Evolutionary conservation across 2,329 filamentous ascomycete genomes (phyloP), one percentile per base, ranked within the genome.

Genomic region (Aspergillus quadrilineatus): DNA sequence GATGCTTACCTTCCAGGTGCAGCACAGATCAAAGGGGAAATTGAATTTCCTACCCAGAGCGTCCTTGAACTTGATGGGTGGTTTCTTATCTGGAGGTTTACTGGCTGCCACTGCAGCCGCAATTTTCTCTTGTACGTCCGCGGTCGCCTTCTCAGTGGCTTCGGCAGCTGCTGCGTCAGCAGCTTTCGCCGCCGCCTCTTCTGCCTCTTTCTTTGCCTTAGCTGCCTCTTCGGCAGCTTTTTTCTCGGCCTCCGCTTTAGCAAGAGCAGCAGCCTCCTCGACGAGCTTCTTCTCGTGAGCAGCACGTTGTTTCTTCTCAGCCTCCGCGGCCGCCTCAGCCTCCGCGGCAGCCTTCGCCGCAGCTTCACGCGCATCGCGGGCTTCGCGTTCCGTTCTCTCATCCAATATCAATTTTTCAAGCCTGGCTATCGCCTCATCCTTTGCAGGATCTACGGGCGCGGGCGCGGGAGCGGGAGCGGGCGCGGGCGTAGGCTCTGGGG

Each of bases 1-100:
- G 4, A 34, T 34, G 30, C 85, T 70, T 84, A 92, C 89, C 78
- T 81, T 79, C 91, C 91, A 95, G 2, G 87, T 94, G 67, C 86
- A 85, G 73, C 92, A 96, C 30, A 95, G 73, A 61, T 92, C 85
- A 75, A 88, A 96, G 1, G 92, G 92, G 68, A 97, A 96, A 74
- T 86, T 94, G 72, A 95, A 97, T 73, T 95, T 96, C 63, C 92
- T 84, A 32, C 90, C 90, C 14, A 97, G 86, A 0, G 92, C 92
- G 70, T 97, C 92, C 75, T 95, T 95, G 77, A 96, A 96, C 64
- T 87, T 88, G 71, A 96, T 90, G 2, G 89, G 90, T 43, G 86
- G 80, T 72, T 90, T 89, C 63, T 80, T 80, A 55, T 80, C 78
- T n/a, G 83, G 79, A 2, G 73, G 69, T 15, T 66, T 67, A 29